Base-by-base conservation (phyloP, 192 early-diverging fungal species). In the Coemansia sp. region DNA sequence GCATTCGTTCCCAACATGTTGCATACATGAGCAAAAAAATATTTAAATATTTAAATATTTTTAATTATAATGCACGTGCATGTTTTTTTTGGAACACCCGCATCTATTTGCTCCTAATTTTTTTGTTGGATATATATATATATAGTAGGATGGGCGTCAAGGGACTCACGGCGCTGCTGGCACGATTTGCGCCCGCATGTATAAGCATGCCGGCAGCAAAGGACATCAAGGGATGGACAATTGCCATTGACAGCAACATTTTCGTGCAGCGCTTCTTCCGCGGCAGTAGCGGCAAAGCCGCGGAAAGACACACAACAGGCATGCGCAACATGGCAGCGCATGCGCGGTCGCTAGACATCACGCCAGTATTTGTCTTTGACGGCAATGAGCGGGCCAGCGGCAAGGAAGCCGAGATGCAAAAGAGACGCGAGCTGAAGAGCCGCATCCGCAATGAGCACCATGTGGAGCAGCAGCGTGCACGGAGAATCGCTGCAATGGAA, bases 361-460 rank as follows among this genome's bases (percentile, higher is more conserved):
- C 77, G 18, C 91, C 91, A 0, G 75, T 93, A 27, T 89, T 92
- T 77, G 80, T 93, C 2, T 93, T 93, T 84, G 92, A 93, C 65
- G 89, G 88, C 2, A 27, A 61, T 13, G 33, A 16, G 16, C 82
- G 89, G 1, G 70, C 90, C 1, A 60, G 68, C 8, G 86, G 86
- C 33, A 93, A 93, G 67, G 64, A 79, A 12, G 38, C 54, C 33
- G 91, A 92, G 73, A 47, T 76, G 8, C 20, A 41, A 1, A 68
- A 74, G 52, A 77, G 81, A 47, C 47, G 52, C 18, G 67, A 54
- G 47, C 61, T 67, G 44, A 65, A 64, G 34, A 44, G 24, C 43
- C 72, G 73, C 49, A 63, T 65, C 16, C 8, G 49, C 40, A 36
- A 24, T 24, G 72, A 78, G 41, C 61, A 67, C 46, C 86, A 49